These are phyloP conservation scores for Dissophora ornata DNA, from an alignment of 192 early-diverging fungal genomes.

Conservation along the genomic window DNA sequence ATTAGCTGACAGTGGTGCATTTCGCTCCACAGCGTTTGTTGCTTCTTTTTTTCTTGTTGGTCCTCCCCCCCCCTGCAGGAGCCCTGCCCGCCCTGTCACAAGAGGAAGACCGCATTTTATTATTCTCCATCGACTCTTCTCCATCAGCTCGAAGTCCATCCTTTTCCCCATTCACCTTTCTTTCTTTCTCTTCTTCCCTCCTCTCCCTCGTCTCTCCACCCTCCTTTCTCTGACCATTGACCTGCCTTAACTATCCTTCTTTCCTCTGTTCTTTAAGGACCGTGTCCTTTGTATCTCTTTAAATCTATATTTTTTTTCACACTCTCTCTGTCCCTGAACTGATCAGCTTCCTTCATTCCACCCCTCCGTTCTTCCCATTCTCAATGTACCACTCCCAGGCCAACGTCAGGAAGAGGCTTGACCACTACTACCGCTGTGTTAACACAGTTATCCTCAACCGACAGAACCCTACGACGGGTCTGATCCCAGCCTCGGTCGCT, in stretches of 20 bases:
- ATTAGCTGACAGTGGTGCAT: too few relatives aligned
- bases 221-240: neutral
- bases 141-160: neutral
- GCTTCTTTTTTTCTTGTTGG: too few relatives aligned
- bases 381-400: slow-evolving; percentile 43
- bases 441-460: slow-evolving; percentile 79
- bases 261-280: neutral
- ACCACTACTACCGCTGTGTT: slow-evolving; percentile 81
- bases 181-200: slow-evolving; percentile 1
- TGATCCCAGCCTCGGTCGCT: slow-evolving; percentile 90
- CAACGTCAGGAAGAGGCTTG: slow-evolving; percentile 63
- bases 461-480: slow-evolving; percentile 83
- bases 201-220: neutral
- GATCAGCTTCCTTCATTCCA: slow-evolving; percentile 1
- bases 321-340: too few relatives aligned
- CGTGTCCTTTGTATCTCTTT: neutral
- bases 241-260: neutral
- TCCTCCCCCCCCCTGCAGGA: too few relatives aligned
- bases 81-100: too few relatives aligned
- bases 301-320: too few relatives aligned
- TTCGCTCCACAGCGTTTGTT: too few relatives aligned
- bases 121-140: neutral
- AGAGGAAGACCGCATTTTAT: too few relatives aligned
- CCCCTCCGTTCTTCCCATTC: neutral
- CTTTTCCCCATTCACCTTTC: neutral